Conservation (phyloP, 352 stramenopile species). For the Pythium rhizo-oryzae region DNA sequence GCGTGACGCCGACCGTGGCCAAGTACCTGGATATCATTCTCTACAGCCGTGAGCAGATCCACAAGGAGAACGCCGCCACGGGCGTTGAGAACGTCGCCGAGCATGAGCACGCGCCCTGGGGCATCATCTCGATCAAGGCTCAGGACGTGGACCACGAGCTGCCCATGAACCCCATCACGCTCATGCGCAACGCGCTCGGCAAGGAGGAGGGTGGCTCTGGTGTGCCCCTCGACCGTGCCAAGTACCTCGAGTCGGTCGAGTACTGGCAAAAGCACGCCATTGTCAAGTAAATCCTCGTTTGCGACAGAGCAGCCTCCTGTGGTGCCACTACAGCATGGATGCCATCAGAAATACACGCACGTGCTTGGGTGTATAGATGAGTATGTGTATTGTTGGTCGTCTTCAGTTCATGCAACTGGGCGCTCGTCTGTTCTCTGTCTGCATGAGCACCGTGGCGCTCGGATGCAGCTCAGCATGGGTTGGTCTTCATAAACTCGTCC, state of each 20-base stretch:
- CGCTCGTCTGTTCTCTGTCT: conserved; percentile 3
- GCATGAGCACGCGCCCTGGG: conserved; percentile 83
- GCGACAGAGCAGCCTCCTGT: neutral
- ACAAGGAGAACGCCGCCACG: conserved; percentile 93
- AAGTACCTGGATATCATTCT: conserved; percentile 98
- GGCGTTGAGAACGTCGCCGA: conserved; percentile 41
- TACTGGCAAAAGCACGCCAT: conserved; percentile 89
- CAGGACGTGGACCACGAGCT: conserved; percentile 96
- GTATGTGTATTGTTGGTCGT: conserved; percentile 4
- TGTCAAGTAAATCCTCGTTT: conserved; percentile 54
- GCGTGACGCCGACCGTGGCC: conserved; percentile 83
- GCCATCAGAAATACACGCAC: neutral
- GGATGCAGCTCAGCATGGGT: conserved; percentile 50
- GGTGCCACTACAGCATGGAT: neutral
- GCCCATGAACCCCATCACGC: conserved; percentile 98
- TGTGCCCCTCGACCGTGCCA: conserved; percentile 73
- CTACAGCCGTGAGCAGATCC: conserved; percentile 98
- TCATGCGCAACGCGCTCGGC: conserved; percentile 98
- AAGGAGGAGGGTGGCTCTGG: conserved; percentile 93
- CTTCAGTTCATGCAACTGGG: neutral
- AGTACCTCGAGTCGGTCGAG: conserved; percentile 85
- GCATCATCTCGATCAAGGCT: conserved; percentile 97
- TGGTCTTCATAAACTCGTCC: conserved; percentile 84
- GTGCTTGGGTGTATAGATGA: neutral
- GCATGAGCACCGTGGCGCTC: too few species aligned